Evolutionary conservation across 345 rosid genomes (phyloP), one percentile per base, ranked within the genome.

Genomic region (Hevea brasiliensis): DNA sequence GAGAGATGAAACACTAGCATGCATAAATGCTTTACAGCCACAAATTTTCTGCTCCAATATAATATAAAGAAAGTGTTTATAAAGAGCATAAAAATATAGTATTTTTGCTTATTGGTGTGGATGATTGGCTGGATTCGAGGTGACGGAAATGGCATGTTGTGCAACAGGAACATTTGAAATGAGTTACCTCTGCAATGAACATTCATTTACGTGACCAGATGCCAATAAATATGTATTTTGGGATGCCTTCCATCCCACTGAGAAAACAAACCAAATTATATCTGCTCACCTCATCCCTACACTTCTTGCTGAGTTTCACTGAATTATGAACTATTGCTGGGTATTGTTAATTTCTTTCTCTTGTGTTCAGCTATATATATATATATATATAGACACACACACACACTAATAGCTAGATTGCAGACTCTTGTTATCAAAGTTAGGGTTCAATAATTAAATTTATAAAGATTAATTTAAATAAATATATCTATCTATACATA

Each of bases 121-220:
- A n/a, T n/a, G n/a, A 58, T 60, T 70, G 66, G 70, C 75, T 84
- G 87, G 88, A 56, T 78, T 88, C 44, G 88, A 90, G 69, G 81
- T 75, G 21, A 72, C 87, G 50, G 80, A 74, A 56, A 70, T 72
- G 37, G 93, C 87, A 20, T 88, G 96, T 67, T 88, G 93, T 24
- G 87, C 86, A 3, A 84, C 96, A 0, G 93, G 96, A 54, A 67
- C 81, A 74, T 88, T 83, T 48, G 96, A 90, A 82, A 88, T 88
- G 88, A 85, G 93, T 1, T 87, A 82, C 48, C 75, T 87, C 13
- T 90, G 96, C 79, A 73, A 70, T 23, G 67, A 14, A 12, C 56
- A 76, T 71, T 77, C 76, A 11, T 47, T 82, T 44, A 78, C 96
- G 23, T 90, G 96, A 45, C 79, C 79, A 32, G 93, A 90, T 67